A percentile compares a stretch with the other conserved stretches of the same genome.
These are phyloP conservation scores for Boletus speciosus DNA, from an alignment of 768 basidiomycete genomes.

Conservation along the genomic window DNA sequence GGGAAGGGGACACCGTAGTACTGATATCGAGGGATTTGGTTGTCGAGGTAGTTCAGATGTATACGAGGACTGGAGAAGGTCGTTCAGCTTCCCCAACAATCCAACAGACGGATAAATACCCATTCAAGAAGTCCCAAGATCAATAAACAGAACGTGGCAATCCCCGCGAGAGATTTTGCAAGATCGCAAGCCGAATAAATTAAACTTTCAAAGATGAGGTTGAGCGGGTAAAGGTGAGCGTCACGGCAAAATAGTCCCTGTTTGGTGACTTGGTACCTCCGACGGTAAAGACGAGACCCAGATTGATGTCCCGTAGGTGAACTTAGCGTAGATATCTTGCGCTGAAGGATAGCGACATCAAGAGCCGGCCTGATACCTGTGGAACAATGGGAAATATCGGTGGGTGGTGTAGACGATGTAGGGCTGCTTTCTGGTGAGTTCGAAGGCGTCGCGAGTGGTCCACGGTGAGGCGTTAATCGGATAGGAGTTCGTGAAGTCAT, in stretches of 20 bases:
- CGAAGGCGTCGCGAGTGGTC: conserved; percentile 27
- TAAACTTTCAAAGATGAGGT: conserved; percentile 1
- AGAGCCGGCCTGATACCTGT: neutral
- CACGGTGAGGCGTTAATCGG: conserved; percentile 22
- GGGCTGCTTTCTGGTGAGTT: conserved; percentile 17
- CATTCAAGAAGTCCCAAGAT: conserved; percentile 24
- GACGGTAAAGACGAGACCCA: neutral
- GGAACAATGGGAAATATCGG: conserved; percentile 9
- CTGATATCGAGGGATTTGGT: neutral
- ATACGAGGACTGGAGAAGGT: conserved; percentile 14
- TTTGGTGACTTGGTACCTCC: neutral
- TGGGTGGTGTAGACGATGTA: conserved; percentile 12
- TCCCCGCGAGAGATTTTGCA: conserved; percentile 9
- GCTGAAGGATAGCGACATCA: conserved; percentile 11
- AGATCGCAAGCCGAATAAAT: conserved; percentile 11
- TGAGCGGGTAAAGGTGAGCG: neutral
- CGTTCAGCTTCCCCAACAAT: conserved; percentile 3
- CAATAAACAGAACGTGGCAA: conserved; percentile 19
- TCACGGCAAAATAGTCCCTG: neutral
- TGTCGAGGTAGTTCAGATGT: conserved; percentile 3
- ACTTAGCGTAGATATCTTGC: conserved; percentile 6
- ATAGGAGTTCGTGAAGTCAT: conserved; percentile 28
- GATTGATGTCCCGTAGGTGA: neutral
- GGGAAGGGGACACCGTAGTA: conserved; percentile 11
- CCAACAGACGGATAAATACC: conserved; percentile 5